These are phyloP conservation scores for Gigaspora rosea DNA, from an alignment of 192 early-diverging fungal species.

Conservation along the genomic window DNA sequence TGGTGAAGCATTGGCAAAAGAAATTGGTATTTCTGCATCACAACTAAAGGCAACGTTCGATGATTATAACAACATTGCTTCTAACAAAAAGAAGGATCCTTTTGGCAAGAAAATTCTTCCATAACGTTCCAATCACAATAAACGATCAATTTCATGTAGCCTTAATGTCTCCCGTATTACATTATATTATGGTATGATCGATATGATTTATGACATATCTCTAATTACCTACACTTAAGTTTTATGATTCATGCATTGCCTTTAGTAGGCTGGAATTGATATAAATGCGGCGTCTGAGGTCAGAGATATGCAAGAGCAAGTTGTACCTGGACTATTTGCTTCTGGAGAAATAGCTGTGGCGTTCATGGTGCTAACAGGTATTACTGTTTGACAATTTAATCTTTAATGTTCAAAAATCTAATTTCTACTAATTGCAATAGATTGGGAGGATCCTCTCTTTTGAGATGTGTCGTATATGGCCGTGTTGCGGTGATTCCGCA, in stretches of 20 bases:
- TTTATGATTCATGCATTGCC: slow-evolving; percentile 29
- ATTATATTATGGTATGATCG: slow-evolving; percentile 77
- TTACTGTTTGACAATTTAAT: too few species aligned
- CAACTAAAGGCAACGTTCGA: slow-evolving; percentile 61
- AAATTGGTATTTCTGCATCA: slow-evolving; percentile 60
- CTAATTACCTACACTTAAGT: not conserved
- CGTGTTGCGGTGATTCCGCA: slow-evolving; percentile 81
- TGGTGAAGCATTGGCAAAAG: slow-evolving; percentile 80
- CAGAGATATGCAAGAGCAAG: slow-evolving; percentile 50
- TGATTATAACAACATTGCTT: too few species aligned
- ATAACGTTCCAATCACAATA: too few species aligned
- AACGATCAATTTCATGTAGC: too few species aligned
- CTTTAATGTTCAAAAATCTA: too few species aligned
- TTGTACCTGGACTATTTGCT: slow-evolving; percentile 69
- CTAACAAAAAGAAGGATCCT: too few species aligned
- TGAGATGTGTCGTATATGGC: slow-evolving; percentile 95
- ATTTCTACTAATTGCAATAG: slow-evolving; percentile 40
- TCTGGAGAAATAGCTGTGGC: too few species aligned
- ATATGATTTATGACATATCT: not conserved
- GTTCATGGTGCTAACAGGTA: slow-evolving; percentile 48
- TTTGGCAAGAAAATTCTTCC: too few species aligned
- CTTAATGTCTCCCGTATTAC: slow-evolving; percentile 77
- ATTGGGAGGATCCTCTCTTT: slow-evolving; percentile 89
- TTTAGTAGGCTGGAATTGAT: slow-evolving; percentile 78
- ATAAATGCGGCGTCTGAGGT: slow-evolving; percentile 72